Percentiles rank a stretch among this genome's conserved stretches.
Conservation (phyloP, 371 early-diverging fungal species). For the Mortierella sp. region DNA sequence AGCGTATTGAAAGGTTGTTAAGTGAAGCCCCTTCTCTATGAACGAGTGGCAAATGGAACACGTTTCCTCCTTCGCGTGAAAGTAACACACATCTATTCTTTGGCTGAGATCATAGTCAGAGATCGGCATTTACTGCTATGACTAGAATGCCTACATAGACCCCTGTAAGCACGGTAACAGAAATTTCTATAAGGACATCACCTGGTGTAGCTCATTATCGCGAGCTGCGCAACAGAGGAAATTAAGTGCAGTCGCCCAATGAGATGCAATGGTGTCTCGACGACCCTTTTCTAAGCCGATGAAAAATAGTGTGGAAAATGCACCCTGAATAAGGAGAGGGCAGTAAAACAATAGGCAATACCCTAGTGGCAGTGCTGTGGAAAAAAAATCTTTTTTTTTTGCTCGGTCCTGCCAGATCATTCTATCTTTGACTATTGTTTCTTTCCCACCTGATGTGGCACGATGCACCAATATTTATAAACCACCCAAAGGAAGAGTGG, state of each 20-base stretch:
- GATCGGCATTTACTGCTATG: background rate
- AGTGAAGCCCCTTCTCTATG: slow-evolving; percentile 15
- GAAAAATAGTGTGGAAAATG: too few relatives aligned
- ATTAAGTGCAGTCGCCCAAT: background rate
- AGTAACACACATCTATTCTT: background rate
- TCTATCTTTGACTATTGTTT: too few relatives aligned
- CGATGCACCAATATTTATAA: too few relatives aligned
- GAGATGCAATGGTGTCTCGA: background rate
- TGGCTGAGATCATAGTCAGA: background rate
- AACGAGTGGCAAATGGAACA: background rate
- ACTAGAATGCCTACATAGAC: background rate
- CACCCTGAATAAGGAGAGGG: too few relatives aligned
- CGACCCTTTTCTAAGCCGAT: too few relatives aligned
- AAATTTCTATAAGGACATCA: background rate
- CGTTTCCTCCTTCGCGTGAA: slow-evolving; percentile 1
- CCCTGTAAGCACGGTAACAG: background rate
- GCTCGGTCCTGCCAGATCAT: too few relatives aligned
- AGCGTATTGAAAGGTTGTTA: slow-evolving; percentile 14
- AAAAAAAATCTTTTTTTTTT: too few relatives aligned
- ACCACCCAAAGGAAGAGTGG: too few relatives aligned
- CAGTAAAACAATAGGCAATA: too few relatives aligned
- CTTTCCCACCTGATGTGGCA: too few relatives aligned
- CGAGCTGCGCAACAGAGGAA: background rate
- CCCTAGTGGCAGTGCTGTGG: too few relatives aligned
- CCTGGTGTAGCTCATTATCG: background rate